Evolutionary conservation across 441 rosid genomes (phyloP), one percentile per base, ranked within the genome.

Genomic region (Gossypium gossypioides): DNA sequence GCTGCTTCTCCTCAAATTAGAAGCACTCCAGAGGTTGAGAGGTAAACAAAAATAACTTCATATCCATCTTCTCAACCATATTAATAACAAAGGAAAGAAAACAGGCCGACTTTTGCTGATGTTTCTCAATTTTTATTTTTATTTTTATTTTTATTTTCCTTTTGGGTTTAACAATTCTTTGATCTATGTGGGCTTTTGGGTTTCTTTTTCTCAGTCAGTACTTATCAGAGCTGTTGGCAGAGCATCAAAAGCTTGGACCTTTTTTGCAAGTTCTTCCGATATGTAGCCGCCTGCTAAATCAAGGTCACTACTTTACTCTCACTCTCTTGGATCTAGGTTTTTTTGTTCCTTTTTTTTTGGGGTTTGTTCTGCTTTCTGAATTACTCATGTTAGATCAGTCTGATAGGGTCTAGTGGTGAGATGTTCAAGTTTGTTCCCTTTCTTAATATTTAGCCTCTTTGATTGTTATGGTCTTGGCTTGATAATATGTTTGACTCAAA

Each of bases 1-100:
- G 93, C 93, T 78, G 93, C 93, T 80, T 94, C 97, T 81, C 98
- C 97, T 2, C 98, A 88, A 87, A 89, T 91, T 87, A 87, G 96
- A 86, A 88, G 84, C 87, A 62, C 89, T 56, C 87, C 95, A 60
- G 97, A 94, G 84, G 88, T 88, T 75, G 97, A 91, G 84, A 87
- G 98, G 97, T 90, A 71, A 24, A n/a, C 37, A 24, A 25, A 9
- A 24, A 3, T 3, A 7, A 52, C 72, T 48, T n/a, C 21, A 22
- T 19, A 27, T 19, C 32, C 50, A 4, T 42, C 62, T 51, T 37
- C 19, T 27, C 54, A 7, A 19, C 62, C 22, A 6, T 22, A 52
- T 34, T 21, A 19, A 62, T 32, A 5, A 5, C 37, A 32, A 32
- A 32, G 37, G 37, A 32, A 18, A 24, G 6, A 57, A 40, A 62